A percentile compares a stretch with the other conserved stretches of the same genome.
Conservation (phyloP, 2,329 filamentous ascomycete genomes). For the Aspergillus fumigatus region DNA sequence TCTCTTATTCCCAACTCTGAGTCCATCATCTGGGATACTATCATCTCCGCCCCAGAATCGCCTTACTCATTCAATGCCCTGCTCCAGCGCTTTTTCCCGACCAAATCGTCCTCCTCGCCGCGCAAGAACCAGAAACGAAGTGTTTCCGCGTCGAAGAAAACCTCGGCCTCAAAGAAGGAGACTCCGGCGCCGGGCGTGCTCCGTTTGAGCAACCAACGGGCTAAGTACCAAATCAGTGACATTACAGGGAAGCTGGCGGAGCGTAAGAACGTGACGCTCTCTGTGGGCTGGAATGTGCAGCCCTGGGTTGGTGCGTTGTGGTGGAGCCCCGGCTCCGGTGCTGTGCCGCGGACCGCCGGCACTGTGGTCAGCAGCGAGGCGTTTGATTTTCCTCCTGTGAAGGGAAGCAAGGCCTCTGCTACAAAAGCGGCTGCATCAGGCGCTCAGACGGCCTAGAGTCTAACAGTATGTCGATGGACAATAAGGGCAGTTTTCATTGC, state of each 20-base stretch:
- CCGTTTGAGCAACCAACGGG: constrained; percentile 74
- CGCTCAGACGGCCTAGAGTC: constrained; percentile 1
- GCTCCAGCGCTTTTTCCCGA: constrained; percentile 32
- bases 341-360: constrained; percentile 49
- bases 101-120: constrained; percentile 7
- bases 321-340: constrained; percentile 61
- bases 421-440: constrained; percentile 7
- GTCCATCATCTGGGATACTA: constrained; percentile 92
- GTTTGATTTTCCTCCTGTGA: constrained; percentile 55
- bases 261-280: constrained; percentile 68
- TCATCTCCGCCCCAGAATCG: constrained; percentile 66
- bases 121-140: not conserved
- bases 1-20: constrained; percentile 40
- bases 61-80: constrained; percentile 39
- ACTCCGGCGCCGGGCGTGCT: constrained; percentile 56
- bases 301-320: constrained; percentile 88
- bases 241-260: constrained; percentile 73
- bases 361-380: constrained; percentile 47
- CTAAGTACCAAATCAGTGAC: constrained; percentile 97
- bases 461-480: not conserved
- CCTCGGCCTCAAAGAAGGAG: constrained; percentile 3
- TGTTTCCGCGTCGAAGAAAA: not conserved
- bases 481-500: not conserved
- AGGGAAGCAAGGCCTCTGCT: constrained; percentile 36
- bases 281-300: constrained; percentile 93